Conservation (phyloP, 2,329 filamentous ascomycete species). For the Furcasterigmium sp. region DNA sequence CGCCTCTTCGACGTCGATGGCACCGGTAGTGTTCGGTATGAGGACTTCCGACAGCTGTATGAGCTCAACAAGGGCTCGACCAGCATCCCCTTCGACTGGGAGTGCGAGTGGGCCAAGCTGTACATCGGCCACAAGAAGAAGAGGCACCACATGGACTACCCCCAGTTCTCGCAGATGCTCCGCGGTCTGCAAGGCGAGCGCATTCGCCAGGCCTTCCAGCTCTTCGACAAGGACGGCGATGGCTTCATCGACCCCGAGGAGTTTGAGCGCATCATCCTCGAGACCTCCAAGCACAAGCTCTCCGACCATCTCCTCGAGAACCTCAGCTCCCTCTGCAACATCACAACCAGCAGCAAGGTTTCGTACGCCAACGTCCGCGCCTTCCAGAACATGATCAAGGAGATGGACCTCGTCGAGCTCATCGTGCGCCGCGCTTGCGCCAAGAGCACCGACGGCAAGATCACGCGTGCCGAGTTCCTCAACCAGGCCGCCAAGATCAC, state of each 20-base stretch:
- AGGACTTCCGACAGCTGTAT: conserved; percentile 80
- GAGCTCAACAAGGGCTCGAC: conserved; percentile 81
- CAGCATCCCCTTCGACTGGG: conserved; percentile 92
- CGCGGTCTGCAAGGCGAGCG: conserved; percentile 93
- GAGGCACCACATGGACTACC: conserved; percentile 88
- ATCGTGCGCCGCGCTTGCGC: conserved; percentile 82
- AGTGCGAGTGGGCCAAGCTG: conserved; percentile 90
- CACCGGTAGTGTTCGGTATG: conserved; percentile 81
- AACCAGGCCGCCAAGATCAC: conserved; percentile 89
- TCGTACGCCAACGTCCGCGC: conserved; percentile 96
- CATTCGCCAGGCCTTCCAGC: conserved; percentile 89
- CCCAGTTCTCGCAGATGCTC: conserved; percentile 97
- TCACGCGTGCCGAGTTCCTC: conserved; percentile 88
- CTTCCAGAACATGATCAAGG: conserved; percentile 95
- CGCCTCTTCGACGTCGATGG: conserved; percentile 87
- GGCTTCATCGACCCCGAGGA: conserved; percentile 94
- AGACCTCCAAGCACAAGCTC: conserved; percentile 92
- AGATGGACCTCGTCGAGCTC: conserved; percentile 96
- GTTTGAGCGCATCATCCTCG: conserved; percentile 92
- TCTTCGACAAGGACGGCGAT: conserved; percentile 85
- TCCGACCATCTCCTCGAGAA: conserved; percentile 93
- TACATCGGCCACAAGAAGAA: conserved; percentile 87
- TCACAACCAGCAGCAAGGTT: conserved; percentile 84
- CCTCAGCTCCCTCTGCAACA: conserved; percentile 89
- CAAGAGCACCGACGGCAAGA: conserved; percentile 84